Percentiles rank a stretch among this genome's conserved stretches.
phyloP scores from a whole-genome alignment of 2,329 filamentous ascomycete species.

The Sclerotinia trifoliorum region DNA sequence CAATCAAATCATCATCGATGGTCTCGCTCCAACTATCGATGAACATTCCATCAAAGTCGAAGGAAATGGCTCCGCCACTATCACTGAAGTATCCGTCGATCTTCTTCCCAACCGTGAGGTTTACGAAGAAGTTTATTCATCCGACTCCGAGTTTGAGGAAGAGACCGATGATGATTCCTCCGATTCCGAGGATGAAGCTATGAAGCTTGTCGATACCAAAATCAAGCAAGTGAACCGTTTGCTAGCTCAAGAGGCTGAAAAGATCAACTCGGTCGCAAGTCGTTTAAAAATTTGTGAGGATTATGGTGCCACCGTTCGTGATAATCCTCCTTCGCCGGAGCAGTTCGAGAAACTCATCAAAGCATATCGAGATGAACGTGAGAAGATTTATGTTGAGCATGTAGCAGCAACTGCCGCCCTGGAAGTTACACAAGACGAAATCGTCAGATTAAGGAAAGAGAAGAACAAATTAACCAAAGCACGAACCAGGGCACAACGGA shows the following conservation, averaged over 20 bases:
- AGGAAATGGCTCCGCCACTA: slow-evolving; percentile 55
- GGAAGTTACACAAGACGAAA: slow-evolving; percentile 41
- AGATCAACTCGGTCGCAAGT: slow-evolving; percentile 35
- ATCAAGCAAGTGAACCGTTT: slow-evolving; percentile 32
- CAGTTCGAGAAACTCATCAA: slow-evolving; percentile 33
- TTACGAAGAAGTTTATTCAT: slow-evolving; percentile 43
- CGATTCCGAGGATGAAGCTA: slow-evolving; percentile 35
- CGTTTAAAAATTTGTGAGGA: slow-evolving; percentile 35
- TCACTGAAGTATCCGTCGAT: slow-evolving; percentile 62
- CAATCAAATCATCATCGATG: slow-evolving; percentile 57
- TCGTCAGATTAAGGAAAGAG: slow-evolving; percentile 41
- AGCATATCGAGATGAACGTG: slow-evolving; percentile 35
- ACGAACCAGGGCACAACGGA: slow-evolving; percentile 40
- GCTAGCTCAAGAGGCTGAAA: slow-evolving; percentile 37
- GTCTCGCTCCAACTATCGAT: slow-evolving; percentile 53
- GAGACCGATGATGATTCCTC: slow-evolving; percentile 37
- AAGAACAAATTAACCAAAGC: slow-evolving; percentile 34
- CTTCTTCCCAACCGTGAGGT: slow-evolving; percentile 51
- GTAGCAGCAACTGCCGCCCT: slow-evolving; percentile 39
- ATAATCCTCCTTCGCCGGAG: slow-evolving; percentile 26
- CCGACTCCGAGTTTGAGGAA: slow-evolving; percentile 40
- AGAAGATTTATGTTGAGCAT: slow-evolving; percentile 44
- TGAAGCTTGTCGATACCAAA: slow-evolving; percentile 30
- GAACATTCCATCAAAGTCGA: slow-evolving; percentile 60
- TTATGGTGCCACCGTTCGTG: slow-evolving; percentile 33